Percentiles rank a stretch among this genome's conserved stretches.
phyloP scores from a whole-genome alignment of 2,329 filamentous ascomycete species.

The Diaporthe nobilis region DNA sequence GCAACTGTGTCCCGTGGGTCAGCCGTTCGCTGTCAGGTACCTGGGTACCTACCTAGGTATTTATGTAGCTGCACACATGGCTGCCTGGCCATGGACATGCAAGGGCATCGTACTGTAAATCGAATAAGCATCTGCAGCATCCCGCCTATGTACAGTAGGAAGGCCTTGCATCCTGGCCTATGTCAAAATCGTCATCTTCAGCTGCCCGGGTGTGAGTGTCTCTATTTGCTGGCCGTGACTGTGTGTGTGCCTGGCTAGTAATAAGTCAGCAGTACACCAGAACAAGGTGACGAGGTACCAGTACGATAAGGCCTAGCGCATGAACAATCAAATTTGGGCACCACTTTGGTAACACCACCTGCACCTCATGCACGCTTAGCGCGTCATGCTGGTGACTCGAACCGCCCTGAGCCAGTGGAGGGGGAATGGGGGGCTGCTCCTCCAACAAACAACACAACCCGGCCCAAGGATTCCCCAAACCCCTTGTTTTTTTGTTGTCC shows the following conservation, averaged over 20 bases:
- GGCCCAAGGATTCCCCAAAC: neutral
- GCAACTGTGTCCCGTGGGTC: constrained; percentile 15
- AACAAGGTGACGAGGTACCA: neutral
- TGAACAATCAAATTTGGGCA: constrained; percentile 2
- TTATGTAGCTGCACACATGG: neutral
- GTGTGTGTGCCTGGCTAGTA: constrained; percentile 18
- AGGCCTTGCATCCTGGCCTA: constrained; percentile 5
- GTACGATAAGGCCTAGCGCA: neutral
- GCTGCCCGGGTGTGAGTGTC: constrained; percentile 2
- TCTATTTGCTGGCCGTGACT: neutral
- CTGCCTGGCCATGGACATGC: neutral
- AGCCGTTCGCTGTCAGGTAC: neutral
- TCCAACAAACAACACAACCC: constrained; percentile 24
- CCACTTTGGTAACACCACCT: constrained; percentile 6
- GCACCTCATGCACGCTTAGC: constrained; percentile 19
- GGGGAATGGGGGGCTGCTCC: constrained; percentile 6
- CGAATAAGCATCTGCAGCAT: neutral
- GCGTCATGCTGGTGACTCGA: constrained; percentile 17
- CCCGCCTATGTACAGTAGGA: neutral
- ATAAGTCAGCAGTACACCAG: neutral
- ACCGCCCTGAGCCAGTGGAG: constrained; percentile 9
- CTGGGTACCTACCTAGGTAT: neutral
- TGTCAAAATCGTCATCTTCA: neutral
- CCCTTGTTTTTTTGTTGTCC: constrained; percentile 22
- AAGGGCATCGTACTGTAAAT: neutral